Base-by-base conservation (phyloP, 176 grass and related monocot genomes). In the Raddia guianensis region DNA sequence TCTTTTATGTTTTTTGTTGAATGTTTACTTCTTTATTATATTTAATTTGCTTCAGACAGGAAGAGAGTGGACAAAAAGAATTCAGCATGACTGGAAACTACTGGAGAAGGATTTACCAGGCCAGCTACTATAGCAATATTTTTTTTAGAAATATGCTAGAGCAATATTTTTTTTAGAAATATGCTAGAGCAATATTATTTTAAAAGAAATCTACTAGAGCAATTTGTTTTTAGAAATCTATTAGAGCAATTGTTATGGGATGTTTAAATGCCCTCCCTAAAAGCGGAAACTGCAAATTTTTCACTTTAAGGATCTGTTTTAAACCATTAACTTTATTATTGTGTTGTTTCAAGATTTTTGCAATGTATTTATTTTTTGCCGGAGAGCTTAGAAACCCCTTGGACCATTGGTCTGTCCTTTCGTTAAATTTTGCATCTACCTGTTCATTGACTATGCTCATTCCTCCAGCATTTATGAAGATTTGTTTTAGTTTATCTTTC, bases 91-190 rank as follows among this genome's bases (percentile, higher is more conserved):
- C 62, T 97, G 94, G 94, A 88, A 84, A 72, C 72, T 97, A 14
- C 72, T 97, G 48, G 91, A 94, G 83, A 94, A 94, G 12, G 80
- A 97, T 87, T 87, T 97, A 75, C 94, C 94, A 86, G 91, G 94
- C 94, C 69, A 76, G 78, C 14, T 37, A 6, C 54, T 49, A 42
- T 2, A 40, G 37, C 37, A 40, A 40, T 40, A 40, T 40, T 40
- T 40, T 40, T 40, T 40, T 40, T 40, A 40, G 37, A 40, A 40
- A 40, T 40, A 5, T 40, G 5, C 54, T 49, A 42, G 37, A 49
- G 8, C 49, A 80, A 20, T 47, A 27, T 27, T 27, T 27, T 27
- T 27, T 27, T 27, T 27, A 27, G 27, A 27, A 27, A 27, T 27
- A 27, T 27, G 27, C 27, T 27, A 27, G 27, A 27, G 27, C 37